A percentile compares a stretch with the other conserved stretches of the same genome.
Conservation (phyloP, 106 monocot species). For the Acanthochlamys bracteata region DNA sequence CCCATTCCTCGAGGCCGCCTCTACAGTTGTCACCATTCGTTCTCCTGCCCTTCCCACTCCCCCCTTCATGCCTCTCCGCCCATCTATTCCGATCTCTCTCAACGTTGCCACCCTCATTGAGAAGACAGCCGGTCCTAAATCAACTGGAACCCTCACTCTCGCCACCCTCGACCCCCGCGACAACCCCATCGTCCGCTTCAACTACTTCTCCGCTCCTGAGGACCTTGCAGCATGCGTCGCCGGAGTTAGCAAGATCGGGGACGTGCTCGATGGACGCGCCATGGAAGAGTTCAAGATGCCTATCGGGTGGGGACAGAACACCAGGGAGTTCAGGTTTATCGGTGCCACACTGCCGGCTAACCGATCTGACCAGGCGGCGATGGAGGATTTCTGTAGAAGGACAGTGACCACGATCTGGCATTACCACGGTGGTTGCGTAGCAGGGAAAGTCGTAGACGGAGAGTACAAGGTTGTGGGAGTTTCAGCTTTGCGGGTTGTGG, state of each 20-base stretch:
- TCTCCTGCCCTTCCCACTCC: slow-evolving; percentile 16
- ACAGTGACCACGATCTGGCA: slow-evolving; percentile 82
- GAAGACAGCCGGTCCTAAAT: slow-evolving; percentile 67
- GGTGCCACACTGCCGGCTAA: slow-evolving; percentile 43
- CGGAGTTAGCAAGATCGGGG: slow-evolving; percentile 44
- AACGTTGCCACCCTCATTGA: slow-evolving; percentile 74
- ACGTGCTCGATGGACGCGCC: slow-evolving; percentile 39
- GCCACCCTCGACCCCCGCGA: slow-evolving; percentile 45
- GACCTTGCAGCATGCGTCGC: slow-evolving; percentile 61
- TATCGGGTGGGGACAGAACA: slow-evolving; percentile 11
- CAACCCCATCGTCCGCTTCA: slow-evolving; percentile 72
- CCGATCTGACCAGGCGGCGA: slow-evolving; percentile 28
- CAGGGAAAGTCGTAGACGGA: slow-evolving; percentile 66
- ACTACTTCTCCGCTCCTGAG: slow-evolving; percentile 58
- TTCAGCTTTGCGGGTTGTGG: slow-evolving; percentile 48
- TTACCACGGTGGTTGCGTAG: slow-evolving; percentile 82
- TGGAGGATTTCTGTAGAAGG: slow-evolving; percentile 66
- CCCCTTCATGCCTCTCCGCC: slow-evolving; percentile 23
- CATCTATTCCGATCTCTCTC: slow-evolving; percentile 35
- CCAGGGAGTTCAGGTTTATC: slow-evolving; percentile 48
- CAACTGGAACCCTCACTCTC: slow-evolving; percentile 61
- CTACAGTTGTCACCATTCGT: slow-evolving; percentile 51
- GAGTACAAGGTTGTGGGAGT: slow-evolving; percentile 56
- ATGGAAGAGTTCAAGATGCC: slow-evolving; percentile 55
- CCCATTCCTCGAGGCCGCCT: slow-evolving; percentile 79